A percentile compares a stretch with the other conserved stretches of the same genome.
phyloP scores from a whole-genome alignment of 306 rosid genomes.

The Ziziphus jujuba region DNA sequence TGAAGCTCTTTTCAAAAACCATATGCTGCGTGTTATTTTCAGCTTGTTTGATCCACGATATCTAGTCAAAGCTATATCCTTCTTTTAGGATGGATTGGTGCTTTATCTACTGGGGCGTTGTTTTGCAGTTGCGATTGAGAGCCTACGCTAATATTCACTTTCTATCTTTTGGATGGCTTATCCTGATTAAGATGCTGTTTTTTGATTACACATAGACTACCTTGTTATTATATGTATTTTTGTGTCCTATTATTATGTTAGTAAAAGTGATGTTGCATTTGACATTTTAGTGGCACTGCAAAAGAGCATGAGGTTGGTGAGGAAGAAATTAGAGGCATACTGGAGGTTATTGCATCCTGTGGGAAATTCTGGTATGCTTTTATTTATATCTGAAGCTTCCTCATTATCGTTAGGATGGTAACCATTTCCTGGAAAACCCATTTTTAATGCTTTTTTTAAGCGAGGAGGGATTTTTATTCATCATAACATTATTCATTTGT shows the following conservation, averaged over 20 bases:
- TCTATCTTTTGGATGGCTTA: too few species aligned
- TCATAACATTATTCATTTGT: neutral
- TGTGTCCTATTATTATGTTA: neutral
- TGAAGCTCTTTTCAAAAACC: too few species aligned
- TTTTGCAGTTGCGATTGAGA: too few species aligned
- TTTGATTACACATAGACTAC: neutral
- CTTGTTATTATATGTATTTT: neutral
- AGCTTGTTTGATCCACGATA: too few species aligned
- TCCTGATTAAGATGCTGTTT: too few species aligned
- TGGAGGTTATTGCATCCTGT: constrained; percentile 56
- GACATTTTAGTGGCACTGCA: constrained; percentile 32
- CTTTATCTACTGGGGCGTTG: too few species aligned
- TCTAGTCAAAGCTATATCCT: too few species aligned
- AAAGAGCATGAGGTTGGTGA: constrained; percentile 27
- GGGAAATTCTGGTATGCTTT: constrained; percentile 53
- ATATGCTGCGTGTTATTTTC: too few species aligned
- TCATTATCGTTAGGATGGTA: neutral
- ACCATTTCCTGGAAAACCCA: neutral
- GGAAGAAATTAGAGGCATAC: constrained; percentile 38
- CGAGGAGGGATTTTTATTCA: too few species aligned
- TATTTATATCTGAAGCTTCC: neutral
- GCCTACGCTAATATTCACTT: too few species aligned
- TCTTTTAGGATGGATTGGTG: too few species aligned
- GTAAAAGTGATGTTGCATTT: constrained; percentile 13
- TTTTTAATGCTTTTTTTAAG: neutral